Percentiles rank a stretch among this genome's conserved stretches.
Evolutionary conservation across 768 basidiomycete species (phyloP).

Genomic region (Crassisporium funariophilum): DNA sequence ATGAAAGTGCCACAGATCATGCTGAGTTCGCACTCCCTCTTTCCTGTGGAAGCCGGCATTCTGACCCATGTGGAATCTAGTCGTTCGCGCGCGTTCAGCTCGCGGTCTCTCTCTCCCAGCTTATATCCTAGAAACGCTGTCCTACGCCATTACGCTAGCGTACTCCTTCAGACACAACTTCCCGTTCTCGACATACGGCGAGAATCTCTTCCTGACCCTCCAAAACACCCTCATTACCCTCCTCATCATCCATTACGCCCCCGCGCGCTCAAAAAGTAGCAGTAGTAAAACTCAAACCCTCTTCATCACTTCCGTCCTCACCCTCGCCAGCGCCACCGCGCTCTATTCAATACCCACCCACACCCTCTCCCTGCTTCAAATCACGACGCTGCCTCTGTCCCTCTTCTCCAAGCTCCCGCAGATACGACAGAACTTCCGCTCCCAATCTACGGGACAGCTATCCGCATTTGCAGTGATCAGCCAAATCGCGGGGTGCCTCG

Average conservation of each 20-base stretch:
- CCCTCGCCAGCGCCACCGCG: slow-evolving; percentile 30
- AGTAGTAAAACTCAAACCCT: slow-evolving; percentile 34
- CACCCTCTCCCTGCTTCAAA: slow-evolving; percentile 70
- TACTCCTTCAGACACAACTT: slow-evolving; percentile 86
- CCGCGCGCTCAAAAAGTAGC: slow-evolving; percentile 28
- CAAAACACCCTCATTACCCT: slow-evolving; percentile 89
- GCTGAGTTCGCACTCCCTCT: slow-evolving; percentile 52
- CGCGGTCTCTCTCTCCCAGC: slow-evolving; percentile 85
- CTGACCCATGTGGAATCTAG: slow-evolving; percentile 37
- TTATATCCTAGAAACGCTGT: slow-evolving; percentile 87
- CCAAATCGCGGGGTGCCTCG: slow-evolving; percentile 87
- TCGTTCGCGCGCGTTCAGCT: slow-evolving; percentile 73
- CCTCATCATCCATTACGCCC: slow-evolving; percentile 74
- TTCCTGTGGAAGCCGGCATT: background rate
- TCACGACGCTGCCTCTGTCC: slow-evolving; percentile 87
- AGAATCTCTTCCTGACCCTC: slow-evolving; percentile 90
- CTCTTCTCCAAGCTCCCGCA: slow-evolving; percentile 95
- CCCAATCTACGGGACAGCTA: slow-evolving; percentile 87
- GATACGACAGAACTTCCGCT: slow-evolving; percentile 77
- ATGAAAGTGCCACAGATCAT: slow-evolving; percentile 97
- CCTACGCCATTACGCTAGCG: slow-evolving; percentile 86
- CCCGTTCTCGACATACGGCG: slow-evolving; percentile 97
- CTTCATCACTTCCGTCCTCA: slow-evolving; percentile 30
- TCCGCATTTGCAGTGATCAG: slow-evolving; percentile 90
- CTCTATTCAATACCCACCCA: slow-evolving; percentile 52